A percentile compares a stretch with the other conserved stretches of the same genome.
Evolutionary conservation across 1,284 basidiomycete species (phyloP).

Genomic region (Taiwanofungus camphoratus): DNA sequence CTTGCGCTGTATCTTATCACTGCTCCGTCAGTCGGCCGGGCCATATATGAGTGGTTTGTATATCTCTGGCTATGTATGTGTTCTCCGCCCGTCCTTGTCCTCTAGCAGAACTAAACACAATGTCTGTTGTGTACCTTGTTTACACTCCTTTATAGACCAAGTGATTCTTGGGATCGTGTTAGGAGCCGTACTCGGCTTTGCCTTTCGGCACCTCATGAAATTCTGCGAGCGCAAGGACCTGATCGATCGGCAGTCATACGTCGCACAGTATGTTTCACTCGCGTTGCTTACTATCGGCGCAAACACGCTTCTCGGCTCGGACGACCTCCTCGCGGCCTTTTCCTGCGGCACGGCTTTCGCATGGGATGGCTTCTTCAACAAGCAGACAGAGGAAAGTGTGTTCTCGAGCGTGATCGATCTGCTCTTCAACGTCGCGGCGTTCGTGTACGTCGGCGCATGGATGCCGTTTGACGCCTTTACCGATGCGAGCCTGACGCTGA

Average conservation of each 20-base stretch:
- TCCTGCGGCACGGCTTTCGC: slow-evolving; percentile 95
- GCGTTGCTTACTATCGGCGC: slow-evolving; percentile 81
- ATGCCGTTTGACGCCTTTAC: slow-evolving; percentile 84
- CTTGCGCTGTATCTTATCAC: slow-evolving; percentile 88
- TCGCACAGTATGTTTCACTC: slow-evolving; percentile 75
- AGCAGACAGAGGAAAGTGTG: slow-evolving; percentile 90
- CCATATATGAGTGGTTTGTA: slow-evolving; percentile 80
- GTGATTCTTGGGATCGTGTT: slow-evolving; percentile 78
- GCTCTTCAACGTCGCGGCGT: slow-evolving; percentile 85
- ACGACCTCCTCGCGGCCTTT: slow-evolving; percentile 92
- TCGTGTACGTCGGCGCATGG: slow-evolving; percentile 92
- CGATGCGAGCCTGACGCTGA: slow-evolving; percentile 60
- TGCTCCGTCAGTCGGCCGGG: slow-evolving; percentile 58
- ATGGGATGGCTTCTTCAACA: slow-evolving; percentile 98
- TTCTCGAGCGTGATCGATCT: slow-evolving; percentile 96
- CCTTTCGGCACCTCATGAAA: slow-evolving; percentile 91
- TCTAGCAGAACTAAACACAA: slow-evolving; percentile 2
- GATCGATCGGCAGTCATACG: slow-evolving; percentile 92
- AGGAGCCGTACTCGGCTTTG: slow-evolving; percentile 75
- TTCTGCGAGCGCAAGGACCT: slow-evolving; percentile 87
- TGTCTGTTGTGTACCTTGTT: slow-evolving; percentile 1
- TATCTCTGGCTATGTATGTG: slow-evolving; percentile 77
- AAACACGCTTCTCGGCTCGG: slow-evolving; percentile 83
- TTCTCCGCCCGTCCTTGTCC: slow-evolving; percentile 7
- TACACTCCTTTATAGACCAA: slow-evolving; percentile 53